Evolutionary conservation across 1,284 basidiomycete species (phyloP).

Genomic region (Rugosomyces carneus): DNA sequence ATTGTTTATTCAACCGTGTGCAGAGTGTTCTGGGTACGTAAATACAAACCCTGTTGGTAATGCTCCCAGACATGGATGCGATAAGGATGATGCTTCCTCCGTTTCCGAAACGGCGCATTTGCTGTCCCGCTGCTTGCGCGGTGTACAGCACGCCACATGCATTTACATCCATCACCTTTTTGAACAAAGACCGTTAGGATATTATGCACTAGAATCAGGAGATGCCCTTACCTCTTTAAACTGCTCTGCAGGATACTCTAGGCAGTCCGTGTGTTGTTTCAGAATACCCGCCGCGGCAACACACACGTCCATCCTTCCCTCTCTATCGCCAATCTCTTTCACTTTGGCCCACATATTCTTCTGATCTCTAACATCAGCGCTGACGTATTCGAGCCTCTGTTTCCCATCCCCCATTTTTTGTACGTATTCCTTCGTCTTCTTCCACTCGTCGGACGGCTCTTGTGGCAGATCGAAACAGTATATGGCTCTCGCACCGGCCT

Average conservation of each 20-base stretch:
- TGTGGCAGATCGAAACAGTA: constrained; percentile 73
- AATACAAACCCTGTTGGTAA: constrained; percentile 64
- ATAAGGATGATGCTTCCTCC: constrained; percentile 78
- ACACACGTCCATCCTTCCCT: constrained; percentile 66
- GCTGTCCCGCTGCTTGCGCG: constrained; percentile 71
- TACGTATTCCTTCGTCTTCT: constrained; percentile 48
- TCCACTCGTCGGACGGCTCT: constrained; percentile 64
- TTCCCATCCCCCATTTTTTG: constrained; percentile 38
- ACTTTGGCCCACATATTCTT: constrained; percentile 47
- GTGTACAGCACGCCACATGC: constrained; percentile 64
- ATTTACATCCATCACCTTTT: constrained; percentile 57
- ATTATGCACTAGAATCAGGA: not conserved
- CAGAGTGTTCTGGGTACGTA: no score
- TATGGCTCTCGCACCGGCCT: constrained; percentile 71
- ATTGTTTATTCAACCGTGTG: not conserved
- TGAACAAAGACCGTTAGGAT: not conserved
- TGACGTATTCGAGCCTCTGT: constrained; percentile 56
- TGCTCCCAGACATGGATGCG: constrained; percentile 82
- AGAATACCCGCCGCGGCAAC: constrained; percentile 77
- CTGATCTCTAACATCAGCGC: constrained; percentile 62
- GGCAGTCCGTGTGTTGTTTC: constrained; percentile 53
- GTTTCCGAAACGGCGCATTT: constrained; percentile 64
- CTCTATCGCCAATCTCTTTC: constrained; percentile 55
- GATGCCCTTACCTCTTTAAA: constrained; percentile 52
- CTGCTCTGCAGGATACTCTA: constrained; percentile 65